Conservation (phyloP, 2,329 filamentous ascomycete species). For the Arthroderma uncinatum region DNA sequence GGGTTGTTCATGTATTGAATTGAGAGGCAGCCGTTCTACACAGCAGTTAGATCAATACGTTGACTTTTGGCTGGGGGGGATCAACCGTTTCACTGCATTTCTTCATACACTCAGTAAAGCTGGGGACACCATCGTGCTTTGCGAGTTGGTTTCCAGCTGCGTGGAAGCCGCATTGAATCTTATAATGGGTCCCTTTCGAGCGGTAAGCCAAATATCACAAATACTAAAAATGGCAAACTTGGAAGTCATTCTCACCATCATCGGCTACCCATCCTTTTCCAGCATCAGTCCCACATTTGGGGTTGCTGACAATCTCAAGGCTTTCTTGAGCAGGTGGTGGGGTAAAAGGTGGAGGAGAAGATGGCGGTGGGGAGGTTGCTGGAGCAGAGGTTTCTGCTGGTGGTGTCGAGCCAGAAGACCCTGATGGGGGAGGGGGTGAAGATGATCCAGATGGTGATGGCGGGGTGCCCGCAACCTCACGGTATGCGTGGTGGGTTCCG, state of each 20-base stretch:
- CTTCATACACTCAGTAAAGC: slow-evolving; percentile 2
- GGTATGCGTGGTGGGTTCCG: background rate
- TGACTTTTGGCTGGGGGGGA: background rate
- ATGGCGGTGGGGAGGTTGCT: background rate
- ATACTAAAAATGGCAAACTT: background rate
- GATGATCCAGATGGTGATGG: background rate
- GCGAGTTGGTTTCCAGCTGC: background rate
- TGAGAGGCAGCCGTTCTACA: slow-evolving; percentile 1
- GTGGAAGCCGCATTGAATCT: background rate
- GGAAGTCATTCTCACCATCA: background rate
- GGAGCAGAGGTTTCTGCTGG: too few species aligned
- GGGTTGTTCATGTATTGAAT: slow-evolving; percentile 2
- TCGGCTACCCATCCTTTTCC: background rate
- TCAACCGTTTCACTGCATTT: slow-evolving; percentile 4
- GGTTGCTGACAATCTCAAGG: background rate
- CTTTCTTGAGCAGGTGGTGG: background rate
- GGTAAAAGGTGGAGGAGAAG: background rate
- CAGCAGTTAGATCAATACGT: background rate
- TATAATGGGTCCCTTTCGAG: background rate
- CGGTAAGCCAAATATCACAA: background rate
- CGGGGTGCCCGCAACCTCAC: background rate
- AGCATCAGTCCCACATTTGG: background rate
- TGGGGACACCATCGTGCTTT: background rate
- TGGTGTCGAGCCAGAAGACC: too few species aligned
- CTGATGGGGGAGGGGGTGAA: background rate